These are phyloP conservation scores for Sisymbrium altissimum DNA, from an alignment of 345 rosid species.

Conservation along the genomic window DNA sequence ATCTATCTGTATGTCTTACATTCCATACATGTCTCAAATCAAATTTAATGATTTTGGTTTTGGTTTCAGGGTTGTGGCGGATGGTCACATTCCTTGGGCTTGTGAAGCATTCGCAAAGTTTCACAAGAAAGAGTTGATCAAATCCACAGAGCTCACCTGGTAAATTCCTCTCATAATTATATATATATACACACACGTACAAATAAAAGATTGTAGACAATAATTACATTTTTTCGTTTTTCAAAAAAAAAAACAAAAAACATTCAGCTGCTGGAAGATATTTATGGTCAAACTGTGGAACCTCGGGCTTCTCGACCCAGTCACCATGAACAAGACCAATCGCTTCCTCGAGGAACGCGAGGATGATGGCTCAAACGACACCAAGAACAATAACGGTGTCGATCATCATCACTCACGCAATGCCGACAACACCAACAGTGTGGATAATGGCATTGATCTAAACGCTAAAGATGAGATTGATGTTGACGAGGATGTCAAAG, in stretches of 20 bases:
- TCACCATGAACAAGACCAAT: constrained; percentile 67
- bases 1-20: background rate
- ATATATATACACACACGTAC: background rate
- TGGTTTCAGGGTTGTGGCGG: constrained; percentile 66
- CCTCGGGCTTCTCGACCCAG: constrained; percentile 61
- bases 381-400: background rate
- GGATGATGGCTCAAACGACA: background rate
- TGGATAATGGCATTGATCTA: background rate
- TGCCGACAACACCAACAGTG: background rate
- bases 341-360: constrained; percentile 34
- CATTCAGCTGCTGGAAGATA: background rate
- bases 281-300: constrained; percentile 52
- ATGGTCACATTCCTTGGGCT: constrained; percentile 90
- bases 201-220: background rate
- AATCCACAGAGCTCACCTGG: constrained; percentile 51
- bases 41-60: background rate
- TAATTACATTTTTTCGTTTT: background rate
- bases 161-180: constrained; percentile 18
- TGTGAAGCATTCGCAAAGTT: constrained; percentile 80
- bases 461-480: background rate
- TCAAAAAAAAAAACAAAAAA: background rate
- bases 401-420: no score
- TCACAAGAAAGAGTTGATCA: constrained; percentile 49
- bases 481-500: background rate
- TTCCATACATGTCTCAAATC: background rate